phyloP scores from a whole-genome alignment of 257 asterid species.

The Nicotiana attenuata region DNA sequence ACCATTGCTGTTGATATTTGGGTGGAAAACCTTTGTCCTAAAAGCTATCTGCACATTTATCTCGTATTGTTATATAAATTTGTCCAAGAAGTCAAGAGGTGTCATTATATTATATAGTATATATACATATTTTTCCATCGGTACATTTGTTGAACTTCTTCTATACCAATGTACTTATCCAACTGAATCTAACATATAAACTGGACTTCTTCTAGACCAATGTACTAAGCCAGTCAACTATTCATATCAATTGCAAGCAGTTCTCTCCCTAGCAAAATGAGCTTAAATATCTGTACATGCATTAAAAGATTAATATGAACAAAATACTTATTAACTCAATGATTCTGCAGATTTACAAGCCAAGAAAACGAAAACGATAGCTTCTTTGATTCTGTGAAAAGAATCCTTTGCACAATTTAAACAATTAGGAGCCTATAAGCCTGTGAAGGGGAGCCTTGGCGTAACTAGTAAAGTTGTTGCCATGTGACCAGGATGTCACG shows the following conservation, averaged over 20 bases:
- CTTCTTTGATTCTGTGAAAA: neutral
- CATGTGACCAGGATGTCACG: too few species aligned
- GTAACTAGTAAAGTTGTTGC: too few species aligned
- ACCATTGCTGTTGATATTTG: slow-evolving; percentile 39
- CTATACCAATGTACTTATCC: neutral
- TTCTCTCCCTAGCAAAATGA: neutral
- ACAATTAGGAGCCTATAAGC: neutral
- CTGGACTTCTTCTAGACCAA: neutral
- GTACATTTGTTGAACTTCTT: neutral
- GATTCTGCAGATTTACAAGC: neutral
- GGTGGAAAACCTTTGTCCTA: slow-evolving; percentile 41
- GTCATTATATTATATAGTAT: too few species aligned
- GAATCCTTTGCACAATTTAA: neutral
- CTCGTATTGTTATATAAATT: neutral
- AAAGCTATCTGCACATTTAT: slow-evolving; percentile 32
- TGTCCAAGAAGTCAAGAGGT: neutral
- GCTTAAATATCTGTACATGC: neutral
- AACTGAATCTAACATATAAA: neutral
- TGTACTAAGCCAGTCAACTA: neutral
- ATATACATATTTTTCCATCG: neutral
- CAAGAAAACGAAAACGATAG: neutral
- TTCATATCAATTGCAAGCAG: neutral
- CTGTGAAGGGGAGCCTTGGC: too few species aligned
- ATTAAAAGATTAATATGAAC: neutral
- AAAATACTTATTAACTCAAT: neutral